These are phyloP conservation scores for Serendipita sp. DNA, from an alignment of 768 basidiomycete species.

Conservation along the genomic window DNA sequence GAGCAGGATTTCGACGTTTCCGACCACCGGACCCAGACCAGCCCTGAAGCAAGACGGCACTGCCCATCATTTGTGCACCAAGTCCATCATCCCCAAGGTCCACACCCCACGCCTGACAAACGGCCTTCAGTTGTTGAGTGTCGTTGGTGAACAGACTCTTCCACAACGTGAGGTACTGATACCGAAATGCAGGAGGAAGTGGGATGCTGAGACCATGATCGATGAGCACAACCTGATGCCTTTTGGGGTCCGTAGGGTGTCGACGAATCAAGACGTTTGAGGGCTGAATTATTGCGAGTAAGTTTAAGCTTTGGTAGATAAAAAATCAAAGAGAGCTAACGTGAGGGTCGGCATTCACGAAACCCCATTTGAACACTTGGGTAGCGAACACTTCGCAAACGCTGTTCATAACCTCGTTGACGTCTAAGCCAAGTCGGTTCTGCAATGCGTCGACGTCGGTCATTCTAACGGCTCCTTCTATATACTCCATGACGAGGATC, in stretches of 20 bases:
- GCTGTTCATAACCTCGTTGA: conserved; percentile 51
- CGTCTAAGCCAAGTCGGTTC: conserved; percentile 18
- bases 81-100: conserved; percentile 5
- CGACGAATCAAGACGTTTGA: conserved; percentile 54
- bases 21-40: conserved; percentile 19
- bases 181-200: conserved; percentile 48
- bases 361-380: conserved; percentile 86
- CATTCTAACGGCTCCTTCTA: conserved; percentile 17
- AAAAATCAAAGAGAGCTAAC: not conserved
- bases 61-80: conserved; percentile 19
- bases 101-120: conserved; percentile 23
- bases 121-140: conserved; percentile 20
- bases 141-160: conserved; percentile 23
- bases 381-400: conserved; percentile 81
- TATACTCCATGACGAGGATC: conserved; percentile 7
- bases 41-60: conserved; percentile 23
- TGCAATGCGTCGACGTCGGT: conserved; percentile 23
- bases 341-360: conserved; percentile 63
- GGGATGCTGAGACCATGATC: conserved; percentile 86
- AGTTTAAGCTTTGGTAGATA: too few relatives aligned
- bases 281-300: too few relatives aligned
- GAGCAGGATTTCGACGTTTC: too few relatives aligned
- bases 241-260: conserved; percentile 26
- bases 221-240: conserved; percentile 61
- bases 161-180: conserved; percentile 71